phyloP scores from a whole-genome alignment of 805 yeast species.

The Starmera dryadoides region DNA sequence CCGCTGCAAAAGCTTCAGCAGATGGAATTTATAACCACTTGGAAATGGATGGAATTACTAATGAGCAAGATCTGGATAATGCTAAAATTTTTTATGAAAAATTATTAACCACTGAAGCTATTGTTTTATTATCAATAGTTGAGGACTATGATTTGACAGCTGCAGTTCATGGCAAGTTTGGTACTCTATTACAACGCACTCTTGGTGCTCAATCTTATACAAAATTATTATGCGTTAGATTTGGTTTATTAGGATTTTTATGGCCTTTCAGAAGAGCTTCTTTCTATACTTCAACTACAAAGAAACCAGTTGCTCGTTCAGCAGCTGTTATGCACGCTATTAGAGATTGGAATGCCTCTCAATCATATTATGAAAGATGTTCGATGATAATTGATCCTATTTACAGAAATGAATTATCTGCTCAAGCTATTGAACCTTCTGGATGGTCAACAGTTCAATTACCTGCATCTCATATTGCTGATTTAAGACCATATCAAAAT shows the following conservation, averaged over 20 bases:
- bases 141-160: slow-evolving; percentile 31
- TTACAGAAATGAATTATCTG: slow-evolving; percentile 25
- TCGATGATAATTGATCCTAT: slow-evolving; percentile 31
- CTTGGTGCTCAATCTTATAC: slow-evolving; percentile 25
- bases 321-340: slow-evolving; percentile 33
- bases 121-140: slow-evolving; percentile 29
- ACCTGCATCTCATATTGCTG: slow-evolving; percentile 34
- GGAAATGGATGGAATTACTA: background rate
- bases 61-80: background rate
- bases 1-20: too few species aligned
- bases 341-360: slow-evolving; percentile 26
- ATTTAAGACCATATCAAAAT: slow-evolving; percentile 28
- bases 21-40: background rate
- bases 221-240: slow-evolving; percentile 27
- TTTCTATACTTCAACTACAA: slow-evolving; percentile 30
- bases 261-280: slow-evolving; percentile 38
- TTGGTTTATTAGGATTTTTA: slow-evolving; percentile 35
- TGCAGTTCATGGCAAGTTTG: slow-evolving; percentile 23
- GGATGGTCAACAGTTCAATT: slow-evolving; percentile 30
- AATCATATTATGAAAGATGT: slow-evolving; percentile 22
- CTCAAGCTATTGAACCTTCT: slow-evolving; percentile 26
- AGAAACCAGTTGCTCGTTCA: slow-evolving; percentile 31
- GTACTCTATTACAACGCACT: slow-evolving; percentile 14
- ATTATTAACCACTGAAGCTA: slow-evolving; percentile 32
- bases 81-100: slow-evolving; percentile 23